These are phyloP conservation scores for Mycena epipterygia DNA, from an alignment of 768 basidiomycete genomes.

Conservation along the genomic window DNA sequence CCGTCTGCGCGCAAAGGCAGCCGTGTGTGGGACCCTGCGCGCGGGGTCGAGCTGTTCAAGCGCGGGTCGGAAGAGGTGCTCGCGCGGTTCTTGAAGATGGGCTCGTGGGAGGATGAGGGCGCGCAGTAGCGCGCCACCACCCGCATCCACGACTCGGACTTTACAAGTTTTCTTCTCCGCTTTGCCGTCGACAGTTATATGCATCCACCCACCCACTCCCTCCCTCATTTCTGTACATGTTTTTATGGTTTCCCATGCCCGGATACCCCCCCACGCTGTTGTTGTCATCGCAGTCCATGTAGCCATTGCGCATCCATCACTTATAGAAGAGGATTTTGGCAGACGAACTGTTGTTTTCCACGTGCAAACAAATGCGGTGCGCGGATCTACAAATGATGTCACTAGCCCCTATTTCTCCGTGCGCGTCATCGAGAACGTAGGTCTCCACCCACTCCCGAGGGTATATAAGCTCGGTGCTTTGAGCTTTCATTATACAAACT, in stretches of 20 bases:
- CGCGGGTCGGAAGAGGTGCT: constrained; percentile 90
- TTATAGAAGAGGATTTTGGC: constrained; percentile 22
- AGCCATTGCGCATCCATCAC: constrained; percentile 22
- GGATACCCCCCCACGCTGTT: constrained; percentile 12
- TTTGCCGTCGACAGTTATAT: constrained; percentile 4
- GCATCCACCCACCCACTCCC: too few relatives aligned
- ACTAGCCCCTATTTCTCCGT: neutral
- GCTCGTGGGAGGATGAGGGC: constrained; percentile 73
- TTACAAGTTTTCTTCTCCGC: constrained; percentile 2
- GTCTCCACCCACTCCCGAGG: too few relatives aligned
- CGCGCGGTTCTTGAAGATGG: constrained; percentile 85
- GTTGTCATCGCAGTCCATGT: constrained; percentile 20
- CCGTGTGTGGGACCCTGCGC: constrained; percentile 88
- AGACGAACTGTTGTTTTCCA: constrained; percentile 1
- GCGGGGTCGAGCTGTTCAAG: constrained; percentile 89
- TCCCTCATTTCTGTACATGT: constrained; percentile 18
- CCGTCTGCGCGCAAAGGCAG: constrained; percentile 60
- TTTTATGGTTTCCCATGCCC: constrained; percentile 14
- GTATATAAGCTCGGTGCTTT: constrained; percentile 1
- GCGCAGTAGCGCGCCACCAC: constrained; percentile 3
- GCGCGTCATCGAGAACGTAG: too few relatives aligned
- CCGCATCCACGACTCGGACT: neutral
- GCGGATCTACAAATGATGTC: too few relatives aligned
- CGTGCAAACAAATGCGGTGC: too few relatives aligned
- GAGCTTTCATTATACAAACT: neutral